Conservation (phyloP, 2,329 filamentous ascomycete genomes). For the Monilinia fructicola region DNA sequence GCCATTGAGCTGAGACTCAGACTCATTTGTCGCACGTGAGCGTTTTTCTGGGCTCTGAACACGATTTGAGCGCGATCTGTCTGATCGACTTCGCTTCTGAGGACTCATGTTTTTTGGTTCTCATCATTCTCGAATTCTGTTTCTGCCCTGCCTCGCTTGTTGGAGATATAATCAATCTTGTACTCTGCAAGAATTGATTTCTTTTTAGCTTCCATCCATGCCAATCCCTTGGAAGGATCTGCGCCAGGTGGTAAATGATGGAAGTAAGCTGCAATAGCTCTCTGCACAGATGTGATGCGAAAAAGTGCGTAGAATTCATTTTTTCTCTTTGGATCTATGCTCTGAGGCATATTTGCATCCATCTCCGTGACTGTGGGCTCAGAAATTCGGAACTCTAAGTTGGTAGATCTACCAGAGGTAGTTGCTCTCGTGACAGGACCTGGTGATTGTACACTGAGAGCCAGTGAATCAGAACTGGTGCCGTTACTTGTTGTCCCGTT, state of each 20-base stretch:
- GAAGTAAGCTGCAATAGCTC: constrained; percentile 34
- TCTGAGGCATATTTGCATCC: constrained; percentile 27
- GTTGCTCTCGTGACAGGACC: not conserved
- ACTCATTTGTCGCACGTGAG: not conserved
- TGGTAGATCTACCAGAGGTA: constrained; percentile 18
- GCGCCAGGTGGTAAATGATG: constrained; percentile 21
- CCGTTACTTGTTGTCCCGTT: constrained; percentile 3
- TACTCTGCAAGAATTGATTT: constrained; percentile 17
- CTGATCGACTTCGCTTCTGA: constrained; percentile 31
- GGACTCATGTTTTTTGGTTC: constrained; percentile 32
- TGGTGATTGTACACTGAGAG: not conserved
- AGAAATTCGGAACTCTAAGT: constrained; percentile 22
- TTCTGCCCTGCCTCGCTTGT: constrained; percentile 8
- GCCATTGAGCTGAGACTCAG: constrained; percentile 21
- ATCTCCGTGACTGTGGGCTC: constrained; percentile 33
- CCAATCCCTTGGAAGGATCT: constrained; percentile 12
- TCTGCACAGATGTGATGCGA: constrained; percentile 38
- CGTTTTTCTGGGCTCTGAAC: constrained; percentile 21
- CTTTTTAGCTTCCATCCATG: constrained; percentile 20
- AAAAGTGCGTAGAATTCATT: constrained; percentile 35
- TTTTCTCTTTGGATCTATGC: constrained; percentile 31
- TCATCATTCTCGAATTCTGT: constrained; percentile 27
- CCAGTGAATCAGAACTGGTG: not conserved
- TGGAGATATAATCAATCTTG: constrained; percentile 5
- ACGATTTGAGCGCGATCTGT: constrained; percentile 13